A percentile compares a stretch with the other conserved stretches of the same genome.
These are phyloP conservation scores for Tritrichomonas foetus DNA, from an alignment of 208 protist species.

Conservation along the genomic window DNA sequence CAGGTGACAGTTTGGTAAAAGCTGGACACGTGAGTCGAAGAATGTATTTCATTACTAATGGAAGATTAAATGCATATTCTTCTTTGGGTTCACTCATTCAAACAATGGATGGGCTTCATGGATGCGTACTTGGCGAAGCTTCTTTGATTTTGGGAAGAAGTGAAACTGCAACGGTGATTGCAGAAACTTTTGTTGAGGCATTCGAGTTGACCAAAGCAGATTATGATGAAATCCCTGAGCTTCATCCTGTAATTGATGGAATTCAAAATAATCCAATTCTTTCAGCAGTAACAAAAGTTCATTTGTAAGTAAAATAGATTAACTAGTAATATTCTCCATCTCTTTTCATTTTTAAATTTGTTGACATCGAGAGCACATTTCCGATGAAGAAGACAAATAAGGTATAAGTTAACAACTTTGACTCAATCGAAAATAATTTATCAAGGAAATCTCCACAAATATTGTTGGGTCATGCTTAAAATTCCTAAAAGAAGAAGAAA, in stretches of 20 bases:
- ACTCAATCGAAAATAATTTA: too few species aligned
- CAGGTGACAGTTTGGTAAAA: not conserved
- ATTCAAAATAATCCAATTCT: too few species aligned
- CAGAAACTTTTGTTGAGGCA: not conserved
- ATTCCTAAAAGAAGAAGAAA: too few species aligned
- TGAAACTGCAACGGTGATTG: not conserved
- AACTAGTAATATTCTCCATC: too few species aligned
- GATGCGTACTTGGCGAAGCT: not conserved
- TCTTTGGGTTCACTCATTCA: not conserved
- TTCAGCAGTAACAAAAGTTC: too few species aligned
- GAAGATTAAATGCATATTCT: not conserved
- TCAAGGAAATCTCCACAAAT: too few species aligned
- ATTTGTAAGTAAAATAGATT: too few species aligned
- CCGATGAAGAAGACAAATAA: too few species aligned
- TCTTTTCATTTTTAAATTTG: too few species aligned
- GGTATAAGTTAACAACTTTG: too few species aligned
- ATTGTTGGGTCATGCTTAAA: too few species aligned
- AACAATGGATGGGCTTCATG: not conserved
- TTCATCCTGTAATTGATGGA: not conserved
- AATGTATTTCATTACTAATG: not conserved
- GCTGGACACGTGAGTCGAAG: not conserved
- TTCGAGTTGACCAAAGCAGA: not conserved
- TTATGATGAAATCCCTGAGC: not conserved
- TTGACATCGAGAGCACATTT: too few species aligned
- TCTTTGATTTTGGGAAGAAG: not conserved